Evolutionary conservation across 805 yeast species (phyloP), one percentile per base, ranked within the genome.

Genomic region (Candida sphagnicola): DNA sequence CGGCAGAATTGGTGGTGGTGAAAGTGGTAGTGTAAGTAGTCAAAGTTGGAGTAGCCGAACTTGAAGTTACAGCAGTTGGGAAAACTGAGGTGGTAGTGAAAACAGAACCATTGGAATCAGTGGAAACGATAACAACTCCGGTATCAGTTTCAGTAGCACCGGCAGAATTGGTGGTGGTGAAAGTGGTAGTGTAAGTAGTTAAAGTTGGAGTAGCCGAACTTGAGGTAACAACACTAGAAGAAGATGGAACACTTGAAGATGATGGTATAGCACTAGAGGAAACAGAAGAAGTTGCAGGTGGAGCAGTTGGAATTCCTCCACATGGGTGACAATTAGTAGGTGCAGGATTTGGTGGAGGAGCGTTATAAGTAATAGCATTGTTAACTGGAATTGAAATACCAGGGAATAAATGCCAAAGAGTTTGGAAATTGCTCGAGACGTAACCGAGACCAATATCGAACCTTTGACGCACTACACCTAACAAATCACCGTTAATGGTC

Each of bases 61-160:
- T n/a, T n/a, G n/a, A n/a, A n/a, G n/a, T n/a, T n/a, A n/a, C n/a
- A 10, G 24, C 10, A 21, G 24, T 21, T 21, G 24, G 24, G 24
- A 21, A 21, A 10, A 21, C 24, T 21, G 44, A 38, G 2, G 50
- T 41, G 2, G 45, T 30, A 18, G 49, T 42, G 38, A 21, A 19
- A 17, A 38, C 33, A 11, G 31, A n/a, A 3, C 44, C 43, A 13
- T 18, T 30, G 4, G 40, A 19, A 32, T 48, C 35, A 30, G 48
- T 42, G n/a, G 45, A 39, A 13, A 49, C 48, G 34, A 32, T 18
- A 25, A 47, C 49, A 8, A 34, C 46, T 19, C 43, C 48, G 4
- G 49, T 39, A 14, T 42, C 42, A 13, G 46, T 46, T 18, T 32
- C 3, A 3, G 26, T 14, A 23, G 18, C 14, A 13, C 47, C 46